Conservation (phyloP, 345 rosid genomes). For the Sisymbrium altissimum region DNA sequence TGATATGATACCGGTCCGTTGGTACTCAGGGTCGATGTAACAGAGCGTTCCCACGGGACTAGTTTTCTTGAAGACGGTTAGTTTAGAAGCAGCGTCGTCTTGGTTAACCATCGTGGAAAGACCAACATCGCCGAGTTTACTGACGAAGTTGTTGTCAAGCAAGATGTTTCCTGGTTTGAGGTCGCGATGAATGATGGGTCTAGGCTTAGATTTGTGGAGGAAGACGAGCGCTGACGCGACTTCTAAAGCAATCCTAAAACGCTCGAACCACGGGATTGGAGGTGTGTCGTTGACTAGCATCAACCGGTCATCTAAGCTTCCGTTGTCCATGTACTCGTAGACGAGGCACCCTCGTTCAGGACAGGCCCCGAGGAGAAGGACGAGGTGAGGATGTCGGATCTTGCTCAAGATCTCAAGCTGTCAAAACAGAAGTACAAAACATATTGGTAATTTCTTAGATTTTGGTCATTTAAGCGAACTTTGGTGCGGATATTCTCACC, state of each 20-base stretch:
- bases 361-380: conserved; percentile 93
- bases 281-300: conserved; percentile 42
- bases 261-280: conserved; percentile 78
- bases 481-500: neutral
- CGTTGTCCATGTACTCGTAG: conserved; percentile 56
- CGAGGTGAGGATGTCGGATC: conserved; percentile 81
- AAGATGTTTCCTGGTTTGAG: conserved; percentile 88
- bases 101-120: conserved; percentile 57
- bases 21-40: conserved; percentile 94
- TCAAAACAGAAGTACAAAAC: conserved; percentile 17
- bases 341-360: conserved; percentile 74
- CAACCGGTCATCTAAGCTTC: conserved; percentile 41
- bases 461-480: neutral
- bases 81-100: conserved; percentile 41
- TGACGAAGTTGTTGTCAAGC: conserved; percentile 71
- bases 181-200: conserved; percentile 81
- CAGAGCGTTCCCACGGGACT: conserved; percentile 84
- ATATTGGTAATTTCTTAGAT: no score
- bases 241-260: conserved; percentile 88
- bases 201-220: conserved; percentile 79
- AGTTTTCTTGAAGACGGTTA: conserved; percentile 46
- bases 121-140: conserved; percentile 93
- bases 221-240: conserved; percentile 76
- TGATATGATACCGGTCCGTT: conserved; percentile 68
- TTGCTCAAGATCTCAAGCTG: conserved; percentile 86